These are phyloP conservation scores for Hawksworthiomyces lignivorus DNA, from an alignment of 2,329 filamentous ascomycete genomes.

Conservation along the genomic window DNA sequence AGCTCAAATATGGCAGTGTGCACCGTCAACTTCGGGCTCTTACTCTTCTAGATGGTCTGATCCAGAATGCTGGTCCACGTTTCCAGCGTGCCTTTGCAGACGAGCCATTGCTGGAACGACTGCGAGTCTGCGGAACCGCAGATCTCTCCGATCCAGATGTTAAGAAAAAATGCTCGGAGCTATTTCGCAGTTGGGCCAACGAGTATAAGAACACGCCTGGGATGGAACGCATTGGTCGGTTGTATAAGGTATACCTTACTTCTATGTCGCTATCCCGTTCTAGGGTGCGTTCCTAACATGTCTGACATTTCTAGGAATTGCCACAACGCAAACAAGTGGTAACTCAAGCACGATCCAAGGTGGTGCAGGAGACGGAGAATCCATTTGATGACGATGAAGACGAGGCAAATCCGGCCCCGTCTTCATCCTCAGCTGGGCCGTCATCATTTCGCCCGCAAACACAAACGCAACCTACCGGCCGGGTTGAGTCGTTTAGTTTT, in stretches of 20 bases:
- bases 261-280: too few species aligned
- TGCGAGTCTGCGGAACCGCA: constrained; percentile 81
- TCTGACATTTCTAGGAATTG: constrained; percentile 35
- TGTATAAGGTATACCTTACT: constrained; percentile 52
- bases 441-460: background rate
- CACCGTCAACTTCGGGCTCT: constrained; percentile 87
- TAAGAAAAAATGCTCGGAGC: constrained; percentile 75
- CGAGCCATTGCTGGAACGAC: constrained; percentile 81
- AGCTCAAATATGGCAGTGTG: constrained; percentile 95
- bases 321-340: constrained; percentile 62
- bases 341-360: constrained; percentile 72
- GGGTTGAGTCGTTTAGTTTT: constrained; percentile 32
- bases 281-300: too few species aligned
- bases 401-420: constrained; percentile 24
- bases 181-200: constrained; percentile 80
- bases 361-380: constrained; percentile 71
- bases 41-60: constrained; percentile 81
- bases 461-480: constrained; percentile 18
- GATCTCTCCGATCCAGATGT: constrained; percentile 78
- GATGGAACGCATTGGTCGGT: constrained; percentile 67
- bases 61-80: constrained; percentile 83
- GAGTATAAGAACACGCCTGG: constrained; percentile 77
- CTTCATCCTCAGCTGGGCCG: constrained; percentile 10
- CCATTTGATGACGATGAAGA: constrained; percentile 63
- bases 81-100: constrained; percentile 87